Percentiles rank a stretch among this genome's conserved stretches.
These are phyloP conservation scores for Chondrostereum purpureum DNA, from an alignment of 1,284 basidiomycete species.

Conservation along the genomic window DNA sequence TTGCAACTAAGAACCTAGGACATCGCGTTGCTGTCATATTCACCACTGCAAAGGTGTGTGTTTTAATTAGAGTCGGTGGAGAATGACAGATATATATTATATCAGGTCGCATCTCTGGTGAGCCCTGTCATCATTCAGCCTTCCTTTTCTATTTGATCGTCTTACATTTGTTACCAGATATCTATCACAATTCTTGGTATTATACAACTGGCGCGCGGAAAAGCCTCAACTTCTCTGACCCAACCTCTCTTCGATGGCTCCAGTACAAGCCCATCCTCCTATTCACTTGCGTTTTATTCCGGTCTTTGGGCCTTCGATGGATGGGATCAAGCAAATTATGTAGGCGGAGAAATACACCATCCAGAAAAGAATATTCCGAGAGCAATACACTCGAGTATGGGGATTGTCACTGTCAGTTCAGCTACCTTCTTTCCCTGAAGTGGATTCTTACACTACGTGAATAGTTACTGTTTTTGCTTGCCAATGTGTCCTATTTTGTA, in stretches of 20 bases:
- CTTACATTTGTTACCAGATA: conserved; percentile 36
- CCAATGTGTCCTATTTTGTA: conserved; percentile 89
- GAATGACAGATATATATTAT: conserved; percentile 1
- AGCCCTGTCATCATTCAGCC: too few relatives aligned
- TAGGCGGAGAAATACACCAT: conserved; percentile 87
- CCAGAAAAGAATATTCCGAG: conserved; percentile 84
- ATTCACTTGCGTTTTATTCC: conserved; percentile 91
- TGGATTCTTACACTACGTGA: background rate
- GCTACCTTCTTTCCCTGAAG: background rate
- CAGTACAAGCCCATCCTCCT: conserved; percentile 73
- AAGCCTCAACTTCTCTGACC: conserved; percentile 56
- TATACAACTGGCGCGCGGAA: conserved; percentile 65
- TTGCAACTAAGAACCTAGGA: conserved; percentile 75
- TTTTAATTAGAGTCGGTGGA: background rate
- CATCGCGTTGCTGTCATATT: conserved; percentile 81
- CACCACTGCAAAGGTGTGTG: conserved; percentile 75
- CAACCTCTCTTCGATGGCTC: conserved; percentile 70
- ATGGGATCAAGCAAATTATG: conserved; percentile 88
- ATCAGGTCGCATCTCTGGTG: conserved; percentile 54
- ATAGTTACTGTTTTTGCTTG: conserved; percentile 69
- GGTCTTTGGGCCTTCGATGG: conserved; percentile 96
- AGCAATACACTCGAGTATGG: conserved; percentile 86
- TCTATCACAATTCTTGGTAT: conserved; percentile 70
- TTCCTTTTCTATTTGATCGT: conserved; percentile 3
- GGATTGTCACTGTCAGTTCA: conserved; percentile 57